phyloP scores from a whole-genome alignment of 2,329 filamentous ascomycete genomes.

The Pyrenophora seminiperda region DNA sequence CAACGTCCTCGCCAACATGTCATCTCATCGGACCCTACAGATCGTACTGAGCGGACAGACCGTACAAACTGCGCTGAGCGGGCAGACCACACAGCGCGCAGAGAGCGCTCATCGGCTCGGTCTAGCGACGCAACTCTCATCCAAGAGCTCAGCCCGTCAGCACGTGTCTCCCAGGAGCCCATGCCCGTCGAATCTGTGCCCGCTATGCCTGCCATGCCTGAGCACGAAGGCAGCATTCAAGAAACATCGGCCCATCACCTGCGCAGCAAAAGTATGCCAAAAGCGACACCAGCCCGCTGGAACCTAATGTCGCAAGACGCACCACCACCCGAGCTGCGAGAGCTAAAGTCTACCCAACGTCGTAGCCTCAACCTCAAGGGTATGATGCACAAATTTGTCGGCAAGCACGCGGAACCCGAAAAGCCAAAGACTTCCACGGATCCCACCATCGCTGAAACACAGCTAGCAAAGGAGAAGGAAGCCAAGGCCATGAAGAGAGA shows the following conservation, averaged over 20 bases:
- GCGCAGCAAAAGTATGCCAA: conserved; percentile 18
- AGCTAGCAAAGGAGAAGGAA: background rate
- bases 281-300: conserved; percentile 14
- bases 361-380: conserved; percentile 34
- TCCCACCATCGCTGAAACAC: background rate
- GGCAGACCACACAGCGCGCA: too few relatives aligned
- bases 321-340: conserved; percentile 29
- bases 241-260: conserved; percentile 22
- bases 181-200: conserved; percentile 14
- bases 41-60: conserved; percentile 2
- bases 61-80: too few relatives aligned
- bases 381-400: conserved; percentile 36
- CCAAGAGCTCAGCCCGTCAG: conserved; percentile 26
- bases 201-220: conserved; percentile 7
- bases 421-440: background rate
- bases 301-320: conserved; percentile 30
- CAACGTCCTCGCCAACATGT: conserved; percentile 31
- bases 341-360: conserved; percentile 16
- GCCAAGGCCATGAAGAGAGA: background rate
- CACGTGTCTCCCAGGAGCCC: conserved; percentile 21
- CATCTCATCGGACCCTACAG: conserved; percentile 29
- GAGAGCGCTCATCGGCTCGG: conserved; percentile 20
- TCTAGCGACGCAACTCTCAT: conserved; percentile 43
- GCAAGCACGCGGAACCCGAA: conserved; percentile 26
- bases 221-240: conserved; percentile 23